A percentile compares a stretch with the other conserved stretches of the same genome.
Evolutionary conservation across 1,284 basidiomycete species (phyloP).

Genomic region (Anthracocystis setariae): DNA sequence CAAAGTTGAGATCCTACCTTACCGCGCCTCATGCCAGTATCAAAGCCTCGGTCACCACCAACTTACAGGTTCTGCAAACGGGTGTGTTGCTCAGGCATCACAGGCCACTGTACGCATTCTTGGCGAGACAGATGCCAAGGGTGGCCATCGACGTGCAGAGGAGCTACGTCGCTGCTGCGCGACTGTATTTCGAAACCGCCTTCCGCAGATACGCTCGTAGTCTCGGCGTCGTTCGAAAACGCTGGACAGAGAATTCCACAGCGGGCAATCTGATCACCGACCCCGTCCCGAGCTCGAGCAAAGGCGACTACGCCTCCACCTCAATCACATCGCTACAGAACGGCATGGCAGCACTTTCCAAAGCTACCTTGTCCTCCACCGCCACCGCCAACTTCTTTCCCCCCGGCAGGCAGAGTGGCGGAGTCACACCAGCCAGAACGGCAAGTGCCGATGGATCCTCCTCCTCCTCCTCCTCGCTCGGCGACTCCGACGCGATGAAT

Average conservation of each 20-base stretch:
- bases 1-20: constrained; percentile 88
- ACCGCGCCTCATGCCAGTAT: constrained; percentile 83
- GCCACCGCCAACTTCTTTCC: constrained; percentile 1
- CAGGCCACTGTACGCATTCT: constrained; percentile 80
- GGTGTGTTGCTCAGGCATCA: constrained; percentile 81
- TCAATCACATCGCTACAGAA: constrained; percentile 6
- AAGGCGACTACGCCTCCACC: background rate
- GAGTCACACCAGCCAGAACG: constrained; percentile 3
- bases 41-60: constrained; percentile 83
- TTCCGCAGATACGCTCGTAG: constrained; percentile 87
- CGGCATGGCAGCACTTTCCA: constrained; percentile 13
- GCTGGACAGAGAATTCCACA: constrained; percentile 42
- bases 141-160: constrained; percentile 90
- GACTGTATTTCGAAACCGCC: constrained; percentile 94
- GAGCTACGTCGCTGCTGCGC: constrained; percentile 83
- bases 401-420: background rate
- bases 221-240: constrained; percentile 33
- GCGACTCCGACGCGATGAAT: constrained; percentile 8
- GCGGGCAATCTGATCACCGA: constrained; percentile 11
- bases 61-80: constrained; percentile 91
- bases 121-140: constrained; percentile 81
- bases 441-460: constrained; percentile 7
- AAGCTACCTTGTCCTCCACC: background rate
- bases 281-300: background rate
- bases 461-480: background rate